A percentile compares a stretch with the other conserved stretches of the same genome.
Conservation (phyloP, 2,329 filamentous ascomycete species). For the Arthrinium phaeospermum region DNA sequence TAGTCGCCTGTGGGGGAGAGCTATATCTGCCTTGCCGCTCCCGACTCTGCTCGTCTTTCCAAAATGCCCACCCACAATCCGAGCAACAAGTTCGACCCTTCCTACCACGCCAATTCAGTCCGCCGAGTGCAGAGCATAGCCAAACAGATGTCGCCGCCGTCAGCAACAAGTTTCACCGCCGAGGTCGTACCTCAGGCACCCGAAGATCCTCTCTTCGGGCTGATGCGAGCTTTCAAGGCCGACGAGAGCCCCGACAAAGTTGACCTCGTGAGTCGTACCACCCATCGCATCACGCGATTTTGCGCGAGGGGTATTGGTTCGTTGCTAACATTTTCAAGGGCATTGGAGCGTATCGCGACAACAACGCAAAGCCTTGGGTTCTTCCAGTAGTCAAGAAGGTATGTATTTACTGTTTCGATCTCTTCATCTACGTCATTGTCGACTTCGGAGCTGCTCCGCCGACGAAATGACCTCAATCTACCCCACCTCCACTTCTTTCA, state of each 20-base stretch:
- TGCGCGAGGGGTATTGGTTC: constrained; percentile 3
- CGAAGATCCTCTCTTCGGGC: constrained; percentile 91
- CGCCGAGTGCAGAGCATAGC: constrained; percentile 66
- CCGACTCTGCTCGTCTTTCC: constrained; percentile 26
- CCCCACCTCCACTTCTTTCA: neutral
- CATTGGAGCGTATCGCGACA: constrained; percentile 92
- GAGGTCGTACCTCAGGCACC: constrained; percentile 86
- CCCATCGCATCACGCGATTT: neutral
- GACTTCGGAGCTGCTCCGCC: neutral
- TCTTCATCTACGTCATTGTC: constrained; percentile 21
- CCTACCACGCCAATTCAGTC: constrained; percentile 50
- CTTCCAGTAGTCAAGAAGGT: constrained; percentile 97
- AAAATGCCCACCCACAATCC: constrained; percentile 39
- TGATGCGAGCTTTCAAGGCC: constrained; percentile 86
- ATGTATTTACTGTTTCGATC: constrained; percentile 40
- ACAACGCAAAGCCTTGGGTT: constrained; percentile 97
- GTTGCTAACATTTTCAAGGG: constrained; percentile 48
- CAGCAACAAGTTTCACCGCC: constrained; percentile 73
- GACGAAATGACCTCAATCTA: neutral
- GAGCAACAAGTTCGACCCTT: constrained; percentile 44
- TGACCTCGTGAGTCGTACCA: constrained; percentile 71
- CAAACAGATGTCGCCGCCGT: constrained; percentile 71
- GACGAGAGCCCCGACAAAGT: constrained; percentile 83
- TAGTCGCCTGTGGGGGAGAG: neutral
- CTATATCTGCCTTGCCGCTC: constrained; percentile 19